Conservation (phyloP, 768 basidiomycete species). For the Plicaturopsis crispa region DNA sequence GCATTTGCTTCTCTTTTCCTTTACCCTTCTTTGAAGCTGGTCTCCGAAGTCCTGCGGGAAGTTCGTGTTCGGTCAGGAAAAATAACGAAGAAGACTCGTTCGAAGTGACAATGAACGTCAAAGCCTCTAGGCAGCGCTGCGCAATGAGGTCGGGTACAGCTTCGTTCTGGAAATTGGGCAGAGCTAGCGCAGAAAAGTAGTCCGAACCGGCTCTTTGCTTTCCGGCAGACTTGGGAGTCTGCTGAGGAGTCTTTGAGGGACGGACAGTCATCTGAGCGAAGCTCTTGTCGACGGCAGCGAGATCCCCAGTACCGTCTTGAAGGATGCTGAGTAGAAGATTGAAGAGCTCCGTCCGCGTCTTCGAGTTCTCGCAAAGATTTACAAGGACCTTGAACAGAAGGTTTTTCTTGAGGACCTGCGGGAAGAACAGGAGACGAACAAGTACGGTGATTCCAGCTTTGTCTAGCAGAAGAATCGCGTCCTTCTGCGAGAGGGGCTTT, state of each 20-base stretch:
- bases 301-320: conserved; percentile 91
- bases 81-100: conserved; percentile 85
- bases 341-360: conserved; percentile 87
- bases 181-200: conserved; percentile 37
- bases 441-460: conserved; percentile 83
- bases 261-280: conserved; percentile 88
- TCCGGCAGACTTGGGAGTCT: conserved; percentile 39
- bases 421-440: conserved; percentile 92
- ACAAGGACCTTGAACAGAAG: conserved; percentile 84
- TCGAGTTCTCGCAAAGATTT: conserved; percentile 92
- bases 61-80: conserved; percentile 94
- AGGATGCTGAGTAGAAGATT: conserved; percentile 90
- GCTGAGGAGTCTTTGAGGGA: conserved; percentile 36
- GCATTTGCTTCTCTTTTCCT: conserved; percentile 82
- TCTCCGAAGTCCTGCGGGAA: conserved; percentile 70
- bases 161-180: conserved; percentile 58
- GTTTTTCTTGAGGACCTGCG: conserved; percentile 81
- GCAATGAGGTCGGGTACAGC: conserved; percentile 88
- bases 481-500: conserved; percentile 46
- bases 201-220: conserved; percentile 65
- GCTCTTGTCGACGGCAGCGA: conserved; percentile 86
- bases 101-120: conserved; percentile 78
- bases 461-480: conserved; percentile 91
- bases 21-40: conserved; percentile 79
- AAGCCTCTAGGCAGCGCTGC: conserved; percentile 88